Base-by-base conservation (phyloP, 2,329 filamentous ascomycete species). In the Hyphodiscus sp. region DNA sequence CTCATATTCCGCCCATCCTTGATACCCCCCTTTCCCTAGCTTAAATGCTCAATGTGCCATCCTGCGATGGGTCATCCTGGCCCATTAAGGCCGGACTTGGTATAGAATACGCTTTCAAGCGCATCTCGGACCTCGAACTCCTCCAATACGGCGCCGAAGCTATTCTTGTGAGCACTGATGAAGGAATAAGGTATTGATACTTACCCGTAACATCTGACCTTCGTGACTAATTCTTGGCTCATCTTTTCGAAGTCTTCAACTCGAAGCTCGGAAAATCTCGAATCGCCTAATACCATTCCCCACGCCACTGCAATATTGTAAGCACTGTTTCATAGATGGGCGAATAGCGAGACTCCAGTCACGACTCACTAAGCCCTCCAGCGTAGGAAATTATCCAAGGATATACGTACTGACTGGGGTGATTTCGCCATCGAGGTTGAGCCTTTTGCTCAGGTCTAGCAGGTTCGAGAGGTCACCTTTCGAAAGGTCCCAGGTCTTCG, bases 171-270 rank as follows among this genome's bases (percentile, higher is more conserved):
- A 69, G 61, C 52, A 58, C 45, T 18, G 2, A 19, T 41, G n/a
- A 42, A 16, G 45, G 33, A 49, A 45, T 44, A 46, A 30, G 52
- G 51, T 13, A n/a, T 52, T 29, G 9, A n/a, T 41, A 79, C 86
- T 66, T 73, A 92, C 88, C 94, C 94, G 70, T 96, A 96, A 70
- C 94, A 97, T 58, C 91, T 81, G 54, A 96, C 84, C 72, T 96
- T 96, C 53, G 79, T 79, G 62, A 81, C 76, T 53, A 97, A 76
- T 54, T 90, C 87, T 49, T 85, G 83, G 49, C 87, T 83, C 60
- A 96, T 76, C 58, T 75, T 78, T 62, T 79, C 76, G 61, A 96
- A 82, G 65, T 96, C 90, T 41, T 81, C 78, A 49, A 73, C 70
- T 16, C 75, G 81, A 60, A 96, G 72, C 61, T 86, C 82, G 5